Percentiles rank a stretch among this genome's conserved stretches.
phyloP scores from a whole-genome alignment of 2,329 filamentous ascomycete species.

The Exophiala sideris region DNA sequence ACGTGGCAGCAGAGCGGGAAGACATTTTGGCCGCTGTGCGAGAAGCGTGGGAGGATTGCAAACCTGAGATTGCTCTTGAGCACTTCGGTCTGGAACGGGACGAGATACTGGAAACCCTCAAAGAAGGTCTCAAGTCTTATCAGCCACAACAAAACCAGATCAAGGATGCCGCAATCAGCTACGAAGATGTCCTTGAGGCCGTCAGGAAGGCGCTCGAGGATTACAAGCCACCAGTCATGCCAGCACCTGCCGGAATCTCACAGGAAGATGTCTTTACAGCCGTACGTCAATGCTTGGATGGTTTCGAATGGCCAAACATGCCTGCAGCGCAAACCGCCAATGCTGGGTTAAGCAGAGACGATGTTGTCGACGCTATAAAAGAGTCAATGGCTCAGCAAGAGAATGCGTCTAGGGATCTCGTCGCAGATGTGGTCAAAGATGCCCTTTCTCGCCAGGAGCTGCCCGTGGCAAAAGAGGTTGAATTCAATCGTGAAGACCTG shows the following conservation, averaged over 20 bases:
- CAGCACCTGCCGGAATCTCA: conserved; percentile 62
- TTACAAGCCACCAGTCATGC: conserved; percentile 70
- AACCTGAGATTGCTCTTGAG: conserved; percentile 86
- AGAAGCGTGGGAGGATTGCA: conserved; percentile 91
- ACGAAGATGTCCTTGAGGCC: conserved; percentile 80
- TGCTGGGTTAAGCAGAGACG: conserved; percentile 50
- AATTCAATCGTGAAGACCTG: conserved; percentile 51
- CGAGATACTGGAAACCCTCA: conserved; percentile 80
- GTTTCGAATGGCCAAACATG: conserved; percentile 67
- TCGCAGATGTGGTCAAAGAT: conserved; percentile 58
- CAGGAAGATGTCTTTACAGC: conserved; percentile 79
- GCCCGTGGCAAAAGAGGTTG: conserved; percentile 56
- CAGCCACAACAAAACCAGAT: conserved; percentile 39
- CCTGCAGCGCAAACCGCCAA: conserved; percentile 33
- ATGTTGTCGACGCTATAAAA: conserved; percentile 58
- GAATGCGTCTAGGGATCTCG: conserved; percentile 35
- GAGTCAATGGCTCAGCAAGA: conserved; percentile 51
- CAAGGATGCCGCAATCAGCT: conserved; percentile 60
- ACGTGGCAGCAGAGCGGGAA: conserved; percentile 64
- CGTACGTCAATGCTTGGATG: conserved; percentile 81
- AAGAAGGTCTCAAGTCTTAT: conserved; percentile 80
- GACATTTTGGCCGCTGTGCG: conserved; percentile 82
- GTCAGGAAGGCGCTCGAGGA: conserved; percentile 83
- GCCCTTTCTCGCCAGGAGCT: conserved; percentile 50
- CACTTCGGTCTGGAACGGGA: conserved; percentile 87